These are phyloP conservation scores for Achaetomium macrosporum DNA, from an alignment of 2,329 filamentous ascomycete species.

Conservation along the genomic window DNA sequence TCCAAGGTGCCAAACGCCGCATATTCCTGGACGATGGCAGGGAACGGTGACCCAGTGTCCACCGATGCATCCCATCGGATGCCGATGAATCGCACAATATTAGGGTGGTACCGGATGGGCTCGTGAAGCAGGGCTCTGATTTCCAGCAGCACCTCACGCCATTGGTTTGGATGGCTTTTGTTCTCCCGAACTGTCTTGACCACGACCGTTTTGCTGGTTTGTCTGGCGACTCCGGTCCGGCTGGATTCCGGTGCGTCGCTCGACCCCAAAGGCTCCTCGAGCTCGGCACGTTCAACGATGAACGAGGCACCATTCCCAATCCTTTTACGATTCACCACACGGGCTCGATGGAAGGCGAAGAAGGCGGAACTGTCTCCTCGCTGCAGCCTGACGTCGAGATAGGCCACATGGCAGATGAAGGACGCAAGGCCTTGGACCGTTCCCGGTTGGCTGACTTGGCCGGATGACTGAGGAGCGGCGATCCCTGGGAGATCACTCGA, in stretches of 20 bases:
- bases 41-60: constrained; percentile 16
- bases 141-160: constrained; percentile 16
- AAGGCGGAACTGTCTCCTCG: constrained; percentile 10
- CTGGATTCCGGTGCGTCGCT: background rate
- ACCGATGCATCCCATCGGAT: constrained; percentile 13
- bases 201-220: constrained; percentile 4
- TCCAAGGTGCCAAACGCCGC: constrained; percentile 14
- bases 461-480: background rate
- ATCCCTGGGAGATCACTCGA: background rate
- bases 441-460: background rate
- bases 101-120: constrained; percentile 18
- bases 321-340: constrained; percentile 2
- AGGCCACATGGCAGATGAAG: constrained; percentile 16
- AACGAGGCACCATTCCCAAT: constrained; percentile 15
- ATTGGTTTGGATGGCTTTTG: constrained; percentile 1
- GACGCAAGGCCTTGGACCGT: constrained; percentile 8
- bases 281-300: constrained; percentile 13
- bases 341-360: constrained; percentile 1
- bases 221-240: background rate
- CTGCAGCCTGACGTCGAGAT: constrained; percentile 11
- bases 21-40: constrained; percentile 11
- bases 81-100: constrained; percentile 14
- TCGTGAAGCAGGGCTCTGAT: constrained; percentile 17
- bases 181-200: constrained; percentile 15
- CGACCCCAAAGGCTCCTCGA: background rate